A percentile compares a stretch with the other conserved stretches of the same genome.
These are phyloP conservation scores for Gymnopilus junonius DNA, from an alignment of 768 basidiomycete genomes.

Conservation along the genomic window DNA sequence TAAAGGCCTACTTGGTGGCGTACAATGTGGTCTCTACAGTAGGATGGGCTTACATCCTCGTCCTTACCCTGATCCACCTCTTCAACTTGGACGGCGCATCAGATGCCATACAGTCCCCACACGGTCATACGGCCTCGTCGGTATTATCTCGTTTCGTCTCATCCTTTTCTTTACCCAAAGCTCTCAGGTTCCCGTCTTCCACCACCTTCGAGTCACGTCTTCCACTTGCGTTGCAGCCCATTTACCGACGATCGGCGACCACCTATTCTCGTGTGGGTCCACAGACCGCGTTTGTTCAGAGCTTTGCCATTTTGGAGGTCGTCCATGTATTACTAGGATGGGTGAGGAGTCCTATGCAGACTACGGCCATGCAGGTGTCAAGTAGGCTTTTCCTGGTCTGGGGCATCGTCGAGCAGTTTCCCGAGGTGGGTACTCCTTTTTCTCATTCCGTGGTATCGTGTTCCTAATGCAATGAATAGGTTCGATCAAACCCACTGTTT, in stretches of 20 bases:
- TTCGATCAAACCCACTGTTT: conserved; percentile 78
- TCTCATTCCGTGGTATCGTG: neutral
- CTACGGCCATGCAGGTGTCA: conserved; percentile 80
- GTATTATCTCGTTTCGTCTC: conserved; percentile 39
- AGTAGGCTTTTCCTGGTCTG: conserved; percentile 85
- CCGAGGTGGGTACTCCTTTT: conserved; percentile 47
- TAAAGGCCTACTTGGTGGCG: conserved; percentile 67
- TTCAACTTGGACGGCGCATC: conserved; percentile 46
- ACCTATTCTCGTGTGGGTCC: conserved; percentile 65
- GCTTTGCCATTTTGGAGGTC: conserved; percentile 82
- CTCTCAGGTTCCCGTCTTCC: conserved; percentile 26
- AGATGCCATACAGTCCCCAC: conserved; percentile 24
- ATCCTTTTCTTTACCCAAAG: conserved; percentile 39
- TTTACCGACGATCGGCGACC: conserved; percentile 57
- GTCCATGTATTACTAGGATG: conserved; percentile 78
- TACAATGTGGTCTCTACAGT: conserved; percentile 81
- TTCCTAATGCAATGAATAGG: conserved; percentile 36
- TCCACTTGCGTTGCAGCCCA: conserved; percentile 42
- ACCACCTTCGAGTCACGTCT: conserved; percentile 39
- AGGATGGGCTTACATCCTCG: conserved; percentile 78
- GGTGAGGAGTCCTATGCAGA: conserved; percentile 77
- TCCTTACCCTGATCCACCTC: conserved; percentile 55
- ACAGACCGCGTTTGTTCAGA: conserved; percentile 77
- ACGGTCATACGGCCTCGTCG: conserved; percentile 37
- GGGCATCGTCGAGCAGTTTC: conserved; percentile 74